Evolutionary conservation across 768 basidiomycete genomes (phyloP).

Genomic region (Boletus edulis): DNA sequence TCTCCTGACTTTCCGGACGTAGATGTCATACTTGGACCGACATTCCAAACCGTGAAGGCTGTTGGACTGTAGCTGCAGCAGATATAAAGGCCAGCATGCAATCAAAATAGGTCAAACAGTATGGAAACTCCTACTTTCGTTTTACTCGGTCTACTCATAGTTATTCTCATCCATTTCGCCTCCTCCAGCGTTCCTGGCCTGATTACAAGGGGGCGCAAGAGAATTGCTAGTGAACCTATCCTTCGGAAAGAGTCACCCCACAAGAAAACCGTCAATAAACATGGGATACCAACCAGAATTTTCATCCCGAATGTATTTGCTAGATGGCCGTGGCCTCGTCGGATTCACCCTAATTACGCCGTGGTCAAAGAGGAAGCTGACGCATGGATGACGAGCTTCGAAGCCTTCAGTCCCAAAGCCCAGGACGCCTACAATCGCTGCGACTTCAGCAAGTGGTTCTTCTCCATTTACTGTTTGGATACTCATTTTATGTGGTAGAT

Average conservation of each 20-base stretch:
- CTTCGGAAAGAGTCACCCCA: neutral
- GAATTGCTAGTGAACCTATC: neutral
- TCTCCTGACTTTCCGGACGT: too few species aligned
- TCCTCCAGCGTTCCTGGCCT: neutral
- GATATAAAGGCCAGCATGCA: too few species aligned
- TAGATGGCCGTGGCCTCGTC: slow-evolving; percentile 17
- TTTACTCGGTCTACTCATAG: neutral
- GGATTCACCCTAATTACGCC: slow-evolving; percentile 1
- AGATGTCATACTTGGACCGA: too few species aligned
- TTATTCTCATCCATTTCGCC: neutral
- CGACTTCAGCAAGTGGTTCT: slow-evolving; percentile 2
- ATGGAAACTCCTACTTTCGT: neutral
- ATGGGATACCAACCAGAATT: neutral
- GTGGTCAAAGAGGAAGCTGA: slow-evolving; percentile 1
- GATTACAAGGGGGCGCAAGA: neutral
- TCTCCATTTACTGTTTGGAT: neutral
- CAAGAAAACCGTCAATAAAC: neutral
- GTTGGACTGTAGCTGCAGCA: too few species aligned
- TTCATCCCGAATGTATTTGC: slow-evolving; percentile 11
- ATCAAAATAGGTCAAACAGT: too few species aligned
- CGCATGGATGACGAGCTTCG: slow-evolving; percentile 8
- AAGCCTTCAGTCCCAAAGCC: slow-evolving; percentile 9
- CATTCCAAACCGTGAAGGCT: too few species aligned
- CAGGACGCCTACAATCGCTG: slow-evolving; percentile 12
- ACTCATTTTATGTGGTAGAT: neutral